A percentile compares a stretch with the other conserved stretches of the same genome.
These are phyloP conservation scores for Trametes punicea DNA, from an alignment of 768 basidiomycete genomes.

Conservation along the genomic window DNA sequence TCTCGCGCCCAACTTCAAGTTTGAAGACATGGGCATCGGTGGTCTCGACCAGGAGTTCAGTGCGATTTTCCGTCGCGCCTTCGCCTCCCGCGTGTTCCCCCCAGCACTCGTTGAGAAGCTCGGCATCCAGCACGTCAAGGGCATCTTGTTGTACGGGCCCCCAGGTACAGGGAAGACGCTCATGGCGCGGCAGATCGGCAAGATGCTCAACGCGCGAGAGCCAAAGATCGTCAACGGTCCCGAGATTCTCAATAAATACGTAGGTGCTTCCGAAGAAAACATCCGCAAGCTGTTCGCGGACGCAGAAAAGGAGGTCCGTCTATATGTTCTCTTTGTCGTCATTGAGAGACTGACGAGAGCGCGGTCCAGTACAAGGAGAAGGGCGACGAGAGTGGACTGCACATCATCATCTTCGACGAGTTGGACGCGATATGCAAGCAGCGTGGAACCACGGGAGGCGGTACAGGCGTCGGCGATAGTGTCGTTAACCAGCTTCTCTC, in stretches of 20 bases:
- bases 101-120: constrained; percentile 95
- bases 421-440: constrained; percentile 99
- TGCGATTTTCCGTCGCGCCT: constrained; percentile 97
- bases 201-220: constrained; percentile 97
- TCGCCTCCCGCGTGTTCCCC: constrained; percentile 98
- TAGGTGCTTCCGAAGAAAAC: constrained; percentile 97
- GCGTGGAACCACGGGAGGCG: constrained; percentile 85
- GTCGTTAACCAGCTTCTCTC: constrained; percentile 98
- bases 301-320: constrained; percentile 88
- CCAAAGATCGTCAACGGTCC: constrained; percentile 99
- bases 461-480: constrained; percentile 98
- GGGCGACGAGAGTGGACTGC: constrained; percentile 92
- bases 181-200: constrained; percentile 97
- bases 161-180: constrained; percentile 99
- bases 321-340: not conserved
- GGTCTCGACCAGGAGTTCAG: constrained; percentile 94
- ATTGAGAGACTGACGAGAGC: not conserved
- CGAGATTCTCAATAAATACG: constrained; percentile 95
- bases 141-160: constrained; percentile 94
- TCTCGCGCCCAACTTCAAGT: constrained; percentile 97
- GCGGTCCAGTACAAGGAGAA: constrained; percentile 85
- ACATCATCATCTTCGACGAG: constrained; percentile 99
- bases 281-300: constrained; percentile 97
- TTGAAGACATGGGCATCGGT: constrained; percentile 99
- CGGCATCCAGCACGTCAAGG: constrained; percentile 97